Evolutionary conservation across 2,329 filamentous ascomycete genomes (phyloP), one percentile per base, ranked within the genome.

Genomic region (Calonectria pseudoreteaudii): DNA sequence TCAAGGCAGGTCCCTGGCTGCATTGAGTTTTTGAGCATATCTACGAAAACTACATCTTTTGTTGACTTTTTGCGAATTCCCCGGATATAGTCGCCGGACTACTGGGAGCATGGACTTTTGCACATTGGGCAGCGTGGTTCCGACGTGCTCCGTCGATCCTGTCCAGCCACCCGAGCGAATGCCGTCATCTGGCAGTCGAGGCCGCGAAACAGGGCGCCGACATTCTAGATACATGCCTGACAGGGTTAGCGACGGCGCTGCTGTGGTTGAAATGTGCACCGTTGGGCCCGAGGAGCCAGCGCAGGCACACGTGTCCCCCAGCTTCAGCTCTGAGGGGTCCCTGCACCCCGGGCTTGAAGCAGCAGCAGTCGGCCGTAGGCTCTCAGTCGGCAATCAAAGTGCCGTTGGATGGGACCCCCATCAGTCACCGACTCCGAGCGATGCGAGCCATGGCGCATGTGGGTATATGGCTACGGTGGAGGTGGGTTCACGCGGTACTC

Each of bases 361-460:
- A 64, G 41, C 41, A 49, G 16, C 60, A 65, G 56, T 28, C n/a
- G 56, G 56, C 52, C 38, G 26, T 70, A 34, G 30, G 41, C 30
- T 69, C 28, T 49, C 31, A 50, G 34, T 69, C 71, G 71, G 66
- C 71, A 69, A 69, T 69, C 58, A 60, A 66, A 73, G 71, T 73
- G 66, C 71, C 71, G 71, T 66, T n/a, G 28, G 38, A 69, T 68
- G 66, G 70, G 53, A n/a, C 18, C 16, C 38, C 41, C 44, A 53
- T 64, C 67, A 47, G 67, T 65, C 41, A 70, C 56, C 44, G 70
- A 53, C 56, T 66, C 66, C 30, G 66, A 56, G 70, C 49, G 18
- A 53, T 44, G 67, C 56, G 44, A 53, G 67, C 67, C 28, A 70
- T 50, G 38, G 41, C 38, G 67, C 67, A 53, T n/a, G 67, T 49